Percentiles rank a stretch among this genome's conserved stretches.
These are phyloP conservation scores for Botryotinia globosa DNA, from an alignment of 2,329 filamentous ascomycete species.

Conservation along the genomic window DNA sequence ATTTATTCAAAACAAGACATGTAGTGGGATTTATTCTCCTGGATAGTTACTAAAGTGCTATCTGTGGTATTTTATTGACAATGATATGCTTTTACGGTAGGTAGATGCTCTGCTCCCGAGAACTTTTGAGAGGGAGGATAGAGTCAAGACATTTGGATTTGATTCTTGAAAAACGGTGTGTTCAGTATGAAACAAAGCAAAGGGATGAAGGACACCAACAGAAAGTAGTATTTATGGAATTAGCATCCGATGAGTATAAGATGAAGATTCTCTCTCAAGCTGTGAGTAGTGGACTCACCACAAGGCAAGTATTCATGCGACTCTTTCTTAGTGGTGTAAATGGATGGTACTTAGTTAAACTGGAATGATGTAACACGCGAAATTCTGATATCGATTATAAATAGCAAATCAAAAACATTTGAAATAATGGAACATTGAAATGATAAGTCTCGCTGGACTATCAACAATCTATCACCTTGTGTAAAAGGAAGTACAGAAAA, in stretches of 20 bases:
- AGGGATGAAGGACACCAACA: background rate
- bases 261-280: background rate
- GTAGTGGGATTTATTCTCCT: rapidly evolving
- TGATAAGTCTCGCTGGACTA: background rate
- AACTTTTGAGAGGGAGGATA: background rate
- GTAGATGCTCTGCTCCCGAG: background rate
- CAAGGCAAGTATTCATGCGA: background rate
- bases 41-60: background rate
- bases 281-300: background rate
- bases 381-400: background rate
- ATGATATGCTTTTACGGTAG: rapidly evolving
- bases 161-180: background rate
- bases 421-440: background rate
- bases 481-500: background rate
- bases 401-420: background rate
- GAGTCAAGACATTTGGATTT: background rate
- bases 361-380: background rate
- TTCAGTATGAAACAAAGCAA: background rate
- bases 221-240: background rate
- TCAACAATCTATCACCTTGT: background rate
- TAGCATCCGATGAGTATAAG: background rate
- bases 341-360: background rate
- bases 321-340: background rate
- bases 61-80: background rate
- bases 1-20: background rate